Evolutionary conservation across 352 stramenopile genomes (phyloP), one percentile per base, ranked within the genome.

Genomic region (Globisporangium canariense): DNA sequence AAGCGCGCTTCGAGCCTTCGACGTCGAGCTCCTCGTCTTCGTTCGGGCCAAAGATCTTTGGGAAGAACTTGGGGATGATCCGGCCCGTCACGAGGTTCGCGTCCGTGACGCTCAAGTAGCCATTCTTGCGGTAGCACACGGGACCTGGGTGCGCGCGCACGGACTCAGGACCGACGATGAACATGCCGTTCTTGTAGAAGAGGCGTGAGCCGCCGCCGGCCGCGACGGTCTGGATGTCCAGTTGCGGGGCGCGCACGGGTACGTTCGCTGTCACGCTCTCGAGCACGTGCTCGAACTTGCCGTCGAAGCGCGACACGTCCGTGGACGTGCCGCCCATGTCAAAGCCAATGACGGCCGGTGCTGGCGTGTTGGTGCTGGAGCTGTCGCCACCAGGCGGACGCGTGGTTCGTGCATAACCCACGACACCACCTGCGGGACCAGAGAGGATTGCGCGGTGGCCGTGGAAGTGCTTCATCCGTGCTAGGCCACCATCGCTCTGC

Each of bases 321-420:
- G 97, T 99, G 16, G 89, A 98, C 1, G 98, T 99, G 2, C 98
- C 98, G 38, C 98, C 98, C 97, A 99, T 99, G 75, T 99, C 98
- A 74, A 99, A 99, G 22, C 98, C 98, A 67, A 99, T 99, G 25
- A 92, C 83, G 0, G 83, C 79, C 18, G 82, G 77, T 57, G 76
- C 49, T 18, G 61, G n/a, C 14, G 66, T 58, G 18, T 55, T 36
- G 32, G 32, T 53, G 8, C 62, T 62, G 30, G 56, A 50, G 54
- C 64, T 47, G 2, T 73, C 62, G 1, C 52, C 58, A 56, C 76
- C 71, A 30, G 80, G 81, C 10, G 83, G 80, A 46, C 83, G 75
- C 0, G 88, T 96, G 2, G 96, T 99, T 58, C 97, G 95, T 9
- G 97, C 97, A 72, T 99, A 99, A 32, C 97, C 97, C n/a, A 98